Base-by-base conservation (phyloP, 352 stramenopile species). In the Pythium phragmitis region DNA sequence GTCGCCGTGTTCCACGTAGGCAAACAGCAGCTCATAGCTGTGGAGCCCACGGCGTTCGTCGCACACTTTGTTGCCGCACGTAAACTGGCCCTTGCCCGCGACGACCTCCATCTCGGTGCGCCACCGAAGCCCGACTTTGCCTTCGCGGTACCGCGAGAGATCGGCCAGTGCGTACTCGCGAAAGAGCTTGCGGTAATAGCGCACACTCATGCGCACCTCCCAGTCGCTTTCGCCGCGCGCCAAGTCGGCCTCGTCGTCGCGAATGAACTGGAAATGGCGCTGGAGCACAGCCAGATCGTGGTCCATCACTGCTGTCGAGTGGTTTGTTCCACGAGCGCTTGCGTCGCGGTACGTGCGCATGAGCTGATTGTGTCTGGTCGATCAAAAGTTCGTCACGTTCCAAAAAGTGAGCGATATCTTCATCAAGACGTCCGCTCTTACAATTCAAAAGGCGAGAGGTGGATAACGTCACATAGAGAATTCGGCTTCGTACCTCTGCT, bases 181-280 rank as follows among this genome's bases (percentile, higher is more conserved):
- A 63, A 88, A 96, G 34, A 96, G 77, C 60, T 85, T 73, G 45
- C 72, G 75, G 67, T 96, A 96, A 73, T 96, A 96, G n/a, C 80
- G 75, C 39, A 87, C 78, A 51, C 83, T 91, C 74, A 96, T 88
- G 59, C 85, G 82, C 67, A 92, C 73, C 37, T 77, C 58, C 87
- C 87, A 96, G 72, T 91, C 75, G n/a, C 36, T 69, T 37, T 73
- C 65, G 12, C 75, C 76, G 34, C 73, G 61, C 48, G 78, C 60
- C 4, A 71, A 67, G 60, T 94, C 85, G 7, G 60, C 72, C 23
- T 84, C 80, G 17, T 94, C 81, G 69, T 94, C 78, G 26, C 85
- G 85, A 34, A 94, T 74, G 49, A 94, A 94, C 68, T 91, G 81
- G 68, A 90, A 89, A 30, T 91, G 66, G 26, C 72, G 45, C 33